Evolutionary conservation across 2,329 filamentous ascomycete genomes (phyloP), one percentile per base, ranked within the genome.

Genomic region (Clonostachys sp.): DNA sequence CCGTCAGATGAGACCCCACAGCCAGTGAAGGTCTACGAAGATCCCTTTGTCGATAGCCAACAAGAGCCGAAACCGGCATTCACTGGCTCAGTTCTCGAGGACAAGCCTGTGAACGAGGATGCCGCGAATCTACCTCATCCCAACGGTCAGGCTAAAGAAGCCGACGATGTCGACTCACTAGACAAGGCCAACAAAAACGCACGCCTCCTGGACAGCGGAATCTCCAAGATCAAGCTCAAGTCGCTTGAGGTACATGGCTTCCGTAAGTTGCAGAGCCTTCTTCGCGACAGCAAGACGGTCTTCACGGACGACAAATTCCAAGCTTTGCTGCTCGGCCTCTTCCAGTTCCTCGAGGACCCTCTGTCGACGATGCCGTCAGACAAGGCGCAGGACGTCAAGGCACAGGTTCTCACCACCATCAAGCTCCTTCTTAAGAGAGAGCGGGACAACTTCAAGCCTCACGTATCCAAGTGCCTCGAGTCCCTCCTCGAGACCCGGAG

Each of bases 181-280:
- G 81, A 84, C 10, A 82, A 80, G 56, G 58, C 67, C 5, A 76
- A 75, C 43, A 80, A 84, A 53, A 81, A 75, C 56, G 66, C 70
- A 8, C 80, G 84, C 41, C 71, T 91, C 20, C 74, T 92, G 6
- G 80, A 85, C 34, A 91, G 87, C 56, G 88, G 86, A 44, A 87
- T 91, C 54, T 73, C 82, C 45, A 86, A 87, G 53, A 84, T 91
- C 55, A 83, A 83, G 55, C 75, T 80, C 33, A 81, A 82, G 56
- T 81, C 81, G 1, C 77, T 92, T n/a, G 88, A 91, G 59, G 86
- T 88, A 5, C 87, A 91, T 59, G 87, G 87, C 48, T 90, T 91
- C 73, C 81, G 87, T 46, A 87, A 88, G 58, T 72, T 91, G 44
- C 87, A 91, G 62, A 84, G 84, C 38, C 77, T 91, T 53, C 77